These are phyloP conservation scores for Metschnikowia arizonensis DNA, from an alignment of 805 yeast genomes.

Conservation along the genomic window DNA sequence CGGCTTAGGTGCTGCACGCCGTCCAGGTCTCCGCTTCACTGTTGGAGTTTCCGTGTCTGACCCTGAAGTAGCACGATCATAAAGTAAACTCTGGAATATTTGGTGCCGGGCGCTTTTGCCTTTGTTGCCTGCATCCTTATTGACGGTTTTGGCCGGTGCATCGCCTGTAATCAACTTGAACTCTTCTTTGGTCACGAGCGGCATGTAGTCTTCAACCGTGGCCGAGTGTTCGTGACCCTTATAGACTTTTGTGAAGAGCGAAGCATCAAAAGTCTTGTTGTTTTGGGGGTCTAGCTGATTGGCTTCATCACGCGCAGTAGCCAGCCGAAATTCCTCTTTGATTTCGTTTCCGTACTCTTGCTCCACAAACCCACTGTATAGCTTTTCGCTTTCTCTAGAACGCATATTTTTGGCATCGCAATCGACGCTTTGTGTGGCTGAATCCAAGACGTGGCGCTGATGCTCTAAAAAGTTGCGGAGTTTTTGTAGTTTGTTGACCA, in stretches of 20 bases:
- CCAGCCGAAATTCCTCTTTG: constrained; percentile 24
- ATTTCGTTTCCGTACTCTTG: constrained; percentile 29
- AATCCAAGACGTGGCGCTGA: constrained; percentile 23
- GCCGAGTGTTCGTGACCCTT: constrained; percentile 13
- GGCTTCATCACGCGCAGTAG: constrained; percentile 14
- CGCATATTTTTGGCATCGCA: constrained; percentile 16
- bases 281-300: constrained; percentile 6
- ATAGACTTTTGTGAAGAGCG: constrained; percentile 11
- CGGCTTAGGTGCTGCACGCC: constrained; percentile 28
- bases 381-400: constrained; percentile 25
- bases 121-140: constrained; percentile 18
- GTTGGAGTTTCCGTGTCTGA: constrained; percentile 28
- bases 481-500: constrained; percentile 36
- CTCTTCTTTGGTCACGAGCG: constrained; percentile 34
- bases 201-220: constrained; percentile 40
- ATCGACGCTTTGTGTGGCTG: constrained; percentile 20
- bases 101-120: constrained; percentile 31
- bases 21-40: constrained; percentile 35
- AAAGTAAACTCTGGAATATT: constrained; percentile 38
- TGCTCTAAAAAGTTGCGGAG: constrained; percentile 36
- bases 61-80: constrained; percentile 37
- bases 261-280: constrained; percentile 10
- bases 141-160: constrained; percentile 25
- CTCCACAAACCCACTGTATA: constrained; percentile 25
- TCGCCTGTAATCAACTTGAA: constrained; percentile 40